Base-by-base conservation (phyloP, 768 basidiomycete species). In the Crepidotus variabilis region DNA sequence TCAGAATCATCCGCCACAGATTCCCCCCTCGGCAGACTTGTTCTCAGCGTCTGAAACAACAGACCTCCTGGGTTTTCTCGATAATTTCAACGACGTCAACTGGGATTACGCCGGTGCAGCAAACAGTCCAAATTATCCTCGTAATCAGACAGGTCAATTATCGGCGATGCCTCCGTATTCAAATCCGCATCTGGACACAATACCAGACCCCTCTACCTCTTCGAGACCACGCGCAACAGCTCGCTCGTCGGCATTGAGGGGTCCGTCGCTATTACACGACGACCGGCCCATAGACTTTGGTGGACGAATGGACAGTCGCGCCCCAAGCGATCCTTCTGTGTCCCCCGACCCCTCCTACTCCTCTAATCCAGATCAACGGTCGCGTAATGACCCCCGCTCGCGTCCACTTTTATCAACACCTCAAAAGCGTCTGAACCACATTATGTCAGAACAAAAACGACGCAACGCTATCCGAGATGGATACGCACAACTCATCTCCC, bases 361-460 rank as follows among this genome's bases (percentile, higher is more conserved):
- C 7, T 53, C 64, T 45, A 45, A 59, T 35, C 53, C 67, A 3
- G 61, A 52, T 49, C 59, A 58, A 14, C 53, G 57, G 22, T 35
- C 63, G 20, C 33, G 59, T 9, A 60, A 63, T 33, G 60, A 63
- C 18, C 43, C 64, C 21, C 62, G 75, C 47, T 76, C 78, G 20
- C 91, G 90, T 61, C 78, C 86, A 0, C 80, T 91, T 18, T 78
- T 94, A 22, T 88, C 91, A 6, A 86, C 84, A 3, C 91, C 91
- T 0, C 91, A 95, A 71, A 93, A 94, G 65, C 83, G 92, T 11
- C 81, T 92, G 14, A 94, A 94, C 68, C 92, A 96, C 75, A 94
- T 96, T 77, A 86, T 92, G 82, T 93, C 91, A 6, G 94, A 96
- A 68, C 93, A 96, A 72, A 92, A 92, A 65, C 89, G 94, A 7